Evolutionary conservation across 495 filamentous ascomycete genomes (phyloP), one percentile per base, ranked within the genome.

Genomic region (Talaromyces wortmannii): DNA sequence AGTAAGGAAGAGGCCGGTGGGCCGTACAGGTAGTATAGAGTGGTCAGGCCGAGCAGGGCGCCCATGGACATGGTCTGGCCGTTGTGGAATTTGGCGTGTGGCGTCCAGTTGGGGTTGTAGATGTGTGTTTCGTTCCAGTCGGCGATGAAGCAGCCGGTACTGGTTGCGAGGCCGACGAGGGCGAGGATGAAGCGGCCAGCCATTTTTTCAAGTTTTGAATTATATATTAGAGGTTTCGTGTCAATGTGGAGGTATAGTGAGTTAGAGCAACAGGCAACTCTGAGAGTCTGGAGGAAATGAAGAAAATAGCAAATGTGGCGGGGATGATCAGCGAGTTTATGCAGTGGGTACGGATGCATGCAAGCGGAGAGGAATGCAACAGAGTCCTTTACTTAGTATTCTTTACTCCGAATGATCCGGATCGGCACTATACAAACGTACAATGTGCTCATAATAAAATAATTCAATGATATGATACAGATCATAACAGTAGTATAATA

Each of bases 21-120:
- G 1, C 69, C 67, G 69, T 68, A 79, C 10, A 76, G 72, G 58
- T 76, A 82, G 57, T 75, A 81, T 0, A 80, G 61, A 1, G 78
- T 80, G 7, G 69, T 58, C 3, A 72, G 55, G 44, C 76, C 71
- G 2, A 83, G 67, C 17, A 61, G 48, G 0, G 78, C 55, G 0
- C 78, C 75, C 48, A 79, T 68, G 40, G 60, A 70, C 63, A 83
- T 80, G 16, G 78, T 82, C 48, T 83, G 80, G 13, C 68, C 80
- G 55, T 74, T 74, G 63, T 83, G 80, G 62, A 82, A 83, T 56
- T 74, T 77, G 51, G 80, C 80, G 61, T 83, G 80, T 0, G 80
- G 80, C 7, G 72, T 67, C 79, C 80, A 83, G 48, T 69, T 67
- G 12, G 78, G 74, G 58, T 83, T 83, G 48, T 73, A 71, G 55